Conservation (phyloP, 768 basidiomycete genomes). For the Boletus sp. region DNA sequence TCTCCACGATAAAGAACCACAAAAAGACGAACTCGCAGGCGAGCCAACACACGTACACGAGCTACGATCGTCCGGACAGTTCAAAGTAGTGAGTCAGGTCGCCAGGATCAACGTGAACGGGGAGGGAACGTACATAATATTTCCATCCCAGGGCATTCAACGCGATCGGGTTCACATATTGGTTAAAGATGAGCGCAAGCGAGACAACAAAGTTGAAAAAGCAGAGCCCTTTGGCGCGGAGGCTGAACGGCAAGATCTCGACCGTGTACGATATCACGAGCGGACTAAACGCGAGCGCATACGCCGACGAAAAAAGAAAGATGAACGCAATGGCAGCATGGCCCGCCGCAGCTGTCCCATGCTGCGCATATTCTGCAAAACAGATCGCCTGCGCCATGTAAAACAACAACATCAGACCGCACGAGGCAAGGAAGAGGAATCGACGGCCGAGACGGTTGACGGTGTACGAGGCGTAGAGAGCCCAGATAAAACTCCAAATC, state of each 20-base stretch:
- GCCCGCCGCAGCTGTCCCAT: constrained; percentile 43
- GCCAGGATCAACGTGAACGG: not conserved
- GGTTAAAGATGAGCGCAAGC: constrained; percentile 72
- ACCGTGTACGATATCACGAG: constrained; percentile 62
- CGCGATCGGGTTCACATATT: constrained; percentile 79
- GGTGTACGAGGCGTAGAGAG: constrained; percentile 14
- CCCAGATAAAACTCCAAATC: constrained; percentile 33
- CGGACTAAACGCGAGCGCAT: constrained; percentile 76
- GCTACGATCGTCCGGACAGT: not conserved
- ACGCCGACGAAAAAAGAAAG: constrained; percentile 50
- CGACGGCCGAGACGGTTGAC: constrained; percentile 69
- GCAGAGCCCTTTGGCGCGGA: constrained; percentile 79
- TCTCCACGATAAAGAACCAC: constrained; percentile 19
- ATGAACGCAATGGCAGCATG: constrained; percentile 54
- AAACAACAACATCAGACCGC: constrained; percentile 57
- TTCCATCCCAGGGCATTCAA: constrained; percentile 51
- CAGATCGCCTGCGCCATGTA: constrained; percentile 69
- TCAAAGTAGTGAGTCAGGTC: not conserved
- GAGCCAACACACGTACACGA: constrained; percentile 25
- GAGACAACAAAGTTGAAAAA: constrained; percentile 69
- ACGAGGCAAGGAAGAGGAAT: constrained; percentile 60
- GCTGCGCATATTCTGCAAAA: constrained; percentile 53
- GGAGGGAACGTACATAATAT: constrained; percentile 33
- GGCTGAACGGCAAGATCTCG: constrained; percentile 78
- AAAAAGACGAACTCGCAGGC: constrained; percentile 10